Conservation (phyloP, 2,329 filamentous ascomycete species). For the Diplodia seriata region DNA sequence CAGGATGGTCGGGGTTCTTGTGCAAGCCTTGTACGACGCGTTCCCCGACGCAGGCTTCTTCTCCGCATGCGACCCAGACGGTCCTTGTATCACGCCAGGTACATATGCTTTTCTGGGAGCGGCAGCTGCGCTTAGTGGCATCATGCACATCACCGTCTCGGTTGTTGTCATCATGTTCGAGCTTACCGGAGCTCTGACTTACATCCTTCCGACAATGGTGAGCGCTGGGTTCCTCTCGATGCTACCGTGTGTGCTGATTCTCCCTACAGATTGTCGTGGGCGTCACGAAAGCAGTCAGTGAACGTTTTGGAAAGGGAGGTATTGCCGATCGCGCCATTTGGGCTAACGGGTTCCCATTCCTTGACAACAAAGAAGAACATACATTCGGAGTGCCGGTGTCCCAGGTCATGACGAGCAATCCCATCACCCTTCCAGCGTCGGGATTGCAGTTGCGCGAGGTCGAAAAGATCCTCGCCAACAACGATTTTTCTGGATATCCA, state of each 20-base stretch:
- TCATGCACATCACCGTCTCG: slow-evolving; percentile 97
- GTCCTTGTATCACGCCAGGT: slow-evolving; percentile 94
- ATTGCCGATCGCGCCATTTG: slow-evolving; percentile 99
- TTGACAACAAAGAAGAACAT: slow-evolving; percentile 97
- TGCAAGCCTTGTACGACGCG: slow-evolving; percentile 85
- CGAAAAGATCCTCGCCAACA: slow-evolving; percentile 76
- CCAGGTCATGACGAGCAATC: slow-evolving; percentile 81
- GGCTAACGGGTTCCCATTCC: slow-evolving; percentile 96
- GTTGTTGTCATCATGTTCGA: slow-evolving; percentile 99
- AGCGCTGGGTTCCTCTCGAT: slow-evolving; percentile 34
- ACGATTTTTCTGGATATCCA: slow-evolving; percentile 90
- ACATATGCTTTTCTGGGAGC: slow-evolving; percentile 97
- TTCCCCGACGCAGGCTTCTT: slow-evolving; percentile 87
- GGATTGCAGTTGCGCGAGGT: slow-evolving; percentile 79
- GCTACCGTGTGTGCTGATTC: slow-evolving; percentile 1
- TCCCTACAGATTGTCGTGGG: slow-evolving; percentile 80
- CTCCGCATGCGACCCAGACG: slow-evolving; percentile 84
- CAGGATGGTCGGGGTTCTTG: slow-evolving; percentile 89
- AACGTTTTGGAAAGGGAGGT: slow-evolving; percentile 91
- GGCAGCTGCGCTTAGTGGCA: slow-evolving; percentile 87
- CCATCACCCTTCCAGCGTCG: slow-evolving; percentile 74
- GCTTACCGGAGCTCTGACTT: slow-evolving; percentile 93
- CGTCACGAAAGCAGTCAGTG: slow-evolving; percentile 90
- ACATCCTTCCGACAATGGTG: slow-evolving; percentile 94
- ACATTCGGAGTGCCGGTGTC: slow-evolving; percentile 95